Conservation (phyloP, 352 stramenopile genomes). For the Pythium folliculosum region DNA sequence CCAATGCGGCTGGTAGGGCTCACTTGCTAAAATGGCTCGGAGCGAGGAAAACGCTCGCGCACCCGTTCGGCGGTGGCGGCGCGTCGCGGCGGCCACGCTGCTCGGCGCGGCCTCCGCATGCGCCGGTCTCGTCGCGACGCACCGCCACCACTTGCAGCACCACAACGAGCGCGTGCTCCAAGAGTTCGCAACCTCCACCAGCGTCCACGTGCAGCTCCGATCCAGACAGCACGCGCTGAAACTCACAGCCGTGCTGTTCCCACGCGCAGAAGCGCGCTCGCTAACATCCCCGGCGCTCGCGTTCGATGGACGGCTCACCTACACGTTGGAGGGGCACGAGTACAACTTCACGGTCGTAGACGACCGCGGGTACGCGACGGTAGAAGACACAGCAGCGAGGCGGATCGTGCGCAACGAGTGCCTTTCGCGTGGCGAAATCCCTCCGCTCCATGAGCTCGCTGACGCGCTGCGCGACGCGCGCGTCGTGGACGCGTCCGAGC, state of each 20-base stretch:
- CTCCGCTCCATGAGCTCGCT: not conserved
- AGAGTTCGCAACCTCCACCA: not conserved
- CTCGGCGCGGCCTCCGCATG: not conserved
- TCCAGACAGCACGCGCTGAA: not conserved
- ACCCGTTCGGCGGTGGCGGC: not conserved
- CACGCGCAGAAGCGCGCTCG: not conserved
- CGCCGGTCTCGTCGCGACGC: not conserved
- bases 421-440: not conserved
- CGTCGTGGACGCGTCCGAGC: not conserved
- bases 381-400: not conserved
- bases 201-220: constrained; percentile 4
- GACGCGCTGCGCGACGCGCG: not conserved
- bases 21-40: no score
- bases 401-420: constrained; percentile 9
- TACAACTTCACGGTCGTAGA: constrained; percentile 10
- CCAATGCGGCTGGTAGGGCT: no score
- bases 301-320: constrained; percentile 9
- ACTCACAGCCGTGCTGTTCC: not conserved
- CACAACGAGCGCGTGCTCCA: constrained; percentile 8
- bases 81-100: not conserved
- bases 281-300: no score
- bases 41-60: not conserved
- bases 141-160: constrained; percentile 1
- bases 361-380: constrained; percentile 5
- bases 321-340: constrained; percentile 8